Evolutionary conservation across 768 basidiomycete species (phyloP).

Genomic region (Collybiopsis luxurians): DNA sequence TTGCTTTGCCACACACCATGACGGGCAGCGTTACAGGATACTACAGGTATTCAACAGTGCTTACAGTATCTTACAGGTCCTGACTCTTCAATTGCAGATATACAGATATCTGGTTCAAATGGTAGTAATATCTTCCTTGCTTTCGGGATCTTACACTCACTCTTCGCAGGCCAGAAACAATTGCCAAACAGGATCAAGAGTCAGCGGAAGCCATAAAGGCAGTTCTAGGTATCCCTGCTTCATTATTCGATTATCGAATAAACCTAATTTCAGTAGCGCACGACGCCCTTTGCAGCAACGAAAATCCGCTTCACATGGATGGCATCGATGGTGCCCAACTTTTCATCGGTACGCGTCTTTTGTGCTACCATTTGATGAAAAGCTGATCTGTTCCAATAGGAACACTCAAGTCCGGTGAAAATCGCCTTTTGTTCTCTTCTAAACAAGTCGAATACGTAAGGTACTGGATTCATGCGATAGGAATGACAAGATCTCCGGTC

Average conservation of each 20-base stretch:
- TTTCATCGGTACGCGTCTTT: constrained; percentile 53
- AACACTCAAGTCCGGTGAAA: constrained; percentile 68
- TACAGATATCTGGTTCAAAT: constrained; percentile 84
- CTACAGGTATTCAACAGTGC: constrained; percentile 50
- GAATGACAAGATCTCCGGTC: constrained; percentile 59
- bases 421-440: constrained; percentile 78
- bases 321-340: constrained; percentile 68
- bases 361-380: not conserved
- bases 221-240: constrained; percentile 43
- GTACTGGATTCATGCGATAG: constrained; percentile 79
- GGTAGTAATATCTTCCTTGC: constrained; percentile 33
- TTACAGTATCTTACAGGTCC: too few relatives aligned
- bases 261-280: constrained; percentile 37
- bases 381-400: constrained; percentile 32
- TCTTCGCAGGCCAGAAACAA: constrained; percentile 50
- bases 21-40: not conserved
- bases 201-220: constrained; percentile 68
- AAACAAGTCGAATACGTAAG: constrained; percentile 82
- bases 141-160: constrained; percentile 2
- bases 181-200: constrained; percentile 53
- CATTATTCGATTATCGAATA: not conserved
- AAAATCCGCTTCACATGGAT: constrained; percentile 67
- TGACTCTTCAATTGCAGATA: constrained; percentile 59
- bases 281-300: constrained; percentile 64
- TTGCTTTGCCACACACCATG: not conserved